Evolutionary conservation across 2,329 filamentous ascomycete species (phyloP).

Genomic region (Aspergillus sp.): DNA sequence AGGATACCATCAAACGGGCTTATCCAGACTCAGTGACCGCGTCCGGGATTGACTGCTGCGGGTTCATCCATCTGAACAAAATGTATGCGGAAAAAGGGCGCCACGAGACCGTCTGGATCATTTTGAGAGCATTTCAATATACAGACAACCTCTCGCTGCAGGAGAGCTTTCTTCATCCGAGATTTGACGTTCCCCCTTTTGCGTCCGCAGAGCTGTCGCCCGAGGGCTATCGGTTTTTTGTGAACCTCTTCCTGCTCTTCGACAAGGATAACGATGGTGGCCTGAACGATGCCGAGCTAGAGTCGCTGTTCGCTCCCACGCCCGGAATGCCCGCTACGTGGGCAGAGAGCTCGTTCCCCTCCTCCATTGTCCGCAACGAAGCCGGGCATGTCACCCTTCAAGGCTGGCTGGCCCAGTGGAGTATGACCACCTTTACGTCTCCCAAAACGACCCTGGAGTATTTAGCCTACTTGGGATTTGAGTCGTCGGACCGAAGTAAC

Average conservation of each 20-base stretch:
- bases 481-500: conserved; percentile 61
- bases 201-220: conserved; percentile 91
- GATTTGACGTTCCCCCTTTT: conserved; percentile 86
- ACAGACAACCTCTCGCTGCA: conserved; percentile 89
- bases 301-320: conserved; percentile 82
- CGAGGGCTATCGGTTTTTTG: conserved; percentile 91
- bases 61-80: conserved; percentile 86
- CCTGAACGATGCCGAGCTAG: conserved; percentile 74
- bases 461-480: conserved; percentile 90
- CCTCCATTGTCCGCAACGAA: conserved; percentile 89
- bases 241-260: conserved; percentile 87
- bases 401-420: conserved; percentile 98
- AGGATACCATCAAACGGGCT: conserved; percentile 66
- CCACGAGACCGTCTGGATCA: conserved; percentile 97
- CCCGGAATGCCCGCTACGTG: conserved; percentile 81
- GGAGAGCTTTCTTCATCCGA: conserved; percentile 83
- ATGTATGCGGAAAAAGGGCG: conserved; percentile 95
- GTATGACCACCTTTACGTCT: conserved; percentile 96
- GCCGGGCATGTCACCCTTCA: conserved; percentile 91
- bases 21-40: conserved; percentile 54
- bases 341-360: conserved; percentile 81
- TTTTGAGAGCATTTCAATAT: conserved; percentile 88
- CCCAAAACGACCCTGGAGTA: conserved; percentile 94
- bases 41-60: conserved; percentile 67
- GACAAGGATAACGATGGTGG: conserved; percentile 98